Conservation (phyloP, 805 yeast genomes). For the Candida adriatica region DNA sequence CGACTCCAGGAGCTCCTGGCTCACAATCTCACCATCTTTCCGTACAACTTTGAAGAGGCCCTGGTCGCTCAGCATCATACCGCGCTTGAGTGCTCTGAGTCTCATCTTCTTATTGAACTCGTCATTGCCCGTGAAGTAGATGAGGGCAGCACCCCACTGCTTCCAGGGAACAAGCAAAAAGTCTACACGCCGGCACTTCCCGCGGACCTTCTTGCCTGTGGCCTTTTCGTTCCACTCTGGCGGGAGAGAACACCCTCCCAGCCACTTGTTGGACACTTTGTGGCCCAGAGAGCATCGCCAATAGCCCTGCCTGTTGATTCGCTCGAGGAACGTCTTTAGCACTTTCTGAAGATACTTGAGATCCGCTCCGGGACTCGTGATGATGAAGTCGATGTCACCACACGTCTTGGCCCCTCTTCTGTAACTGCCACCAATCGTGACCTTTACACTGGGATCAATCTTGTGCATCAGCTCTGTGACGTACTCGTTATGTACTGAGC, state of each 20-base stretch:
- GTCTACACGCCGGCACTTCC: conserved; percentile 47
- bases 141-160: conserved; percentile 38
- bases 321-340: conserved; percentile 19
- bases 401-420: conserved; percentile 38
- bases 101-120: conserved; percentile 43
- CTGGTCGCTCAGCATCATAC: conserved; percentile 31
- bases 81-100: conserved; percentile 33
- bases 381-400: conserved; percentile 48
- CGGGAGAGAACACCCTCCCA: conserved; percentile 30
- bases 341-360: conserved; percentile 18
- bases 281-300: conserved; percentile 18
- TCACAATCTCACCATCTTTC: conserved; percentile 5
- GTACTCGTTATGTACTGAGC: conserved; percentile 31
- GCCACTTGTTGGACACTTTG: conserved; percentile 23
- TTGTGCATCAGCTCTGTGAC: conserved; percentile 22
- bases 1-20: conserved; percentile 31
- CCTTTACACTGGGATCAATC: conserved; percentile 30
- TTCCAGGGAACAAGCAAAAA: conserved; percentile 39
- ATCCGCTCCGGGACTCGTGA: conserved; percentile 30
- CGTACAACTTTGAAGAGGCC: conserved; percentile 33
- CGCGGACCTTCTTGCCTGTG: conserved; percentile 25
- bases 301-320: conserved; percentile 24
- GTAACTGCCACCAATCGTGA: conserved; percentile 44
- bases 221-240: conserved; percentile 18
- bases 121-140: conserved; percentile 51